phyloP scores from a whole-genome alignment of 139 green algal genomes.

The Deuterostichococcus epilithicus region DNA sequence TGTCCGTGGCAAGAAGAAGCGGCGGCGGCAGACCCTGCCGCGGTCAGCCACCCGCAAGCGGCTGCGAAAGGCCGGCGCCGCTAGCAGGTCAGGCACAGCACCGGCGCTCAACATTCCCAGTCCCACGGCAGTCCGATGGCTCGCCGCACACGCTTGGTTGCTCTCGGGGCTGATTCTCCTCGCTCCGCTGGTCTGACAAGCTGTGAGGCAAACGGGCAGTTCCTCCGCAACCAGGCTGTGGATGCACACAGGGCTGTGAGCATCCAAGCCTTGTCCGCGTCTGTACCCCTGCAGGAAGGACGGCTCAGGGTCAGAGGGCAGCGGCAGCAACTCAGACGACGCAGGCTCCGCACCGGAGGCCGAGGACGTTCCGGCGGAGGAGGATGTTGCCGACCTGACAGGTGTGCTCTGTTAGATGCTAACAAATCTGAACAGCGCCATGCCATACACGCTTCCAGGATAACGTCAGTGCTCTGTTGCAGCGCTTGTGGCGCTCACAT shows the following conservation, averaged over 20 bases:
- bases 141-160: too few species aligned
- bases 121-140: too few species aligned
- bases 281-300: neutral
- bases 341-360: slow-evolving; percentile 8
- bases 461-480: too few species aligned
- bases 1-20: neutral
- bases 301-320: neutral
- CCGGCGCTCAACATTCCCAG: too few species aligned
- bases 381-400: slow-evolving; percentile 1
- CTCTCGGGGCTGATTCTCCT: too few species aligned
- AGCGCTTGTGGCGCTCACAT: too few species aligned
- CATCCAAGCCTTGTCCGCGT: neutral
- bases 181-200: too few species aligned
- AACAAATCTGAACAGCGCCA: too few species aligned
- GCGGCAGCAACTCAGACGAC: slow-evolving; percentile 7
- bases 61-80: neutral
- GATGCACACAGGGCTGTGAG: neutral
- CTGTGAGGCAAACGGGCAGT: too few species aligned
- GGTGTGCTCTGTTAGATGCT: slow-evolving; percentile 21
- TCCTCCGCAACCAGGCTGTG: neutral
- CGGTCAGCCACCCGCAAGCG: slow-evolving; percentile 12
- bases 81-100: neutral
- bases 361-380: neutral
- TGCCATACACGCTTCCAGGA: too few species aligned
- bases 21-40: slow-evolving; percentile 29